Evolutionary conservation across 148 eudicot genomes (phyloP), one percentile per base, ranked within the genome.

Genomic region (Chenopodium suecicum): DNA sequence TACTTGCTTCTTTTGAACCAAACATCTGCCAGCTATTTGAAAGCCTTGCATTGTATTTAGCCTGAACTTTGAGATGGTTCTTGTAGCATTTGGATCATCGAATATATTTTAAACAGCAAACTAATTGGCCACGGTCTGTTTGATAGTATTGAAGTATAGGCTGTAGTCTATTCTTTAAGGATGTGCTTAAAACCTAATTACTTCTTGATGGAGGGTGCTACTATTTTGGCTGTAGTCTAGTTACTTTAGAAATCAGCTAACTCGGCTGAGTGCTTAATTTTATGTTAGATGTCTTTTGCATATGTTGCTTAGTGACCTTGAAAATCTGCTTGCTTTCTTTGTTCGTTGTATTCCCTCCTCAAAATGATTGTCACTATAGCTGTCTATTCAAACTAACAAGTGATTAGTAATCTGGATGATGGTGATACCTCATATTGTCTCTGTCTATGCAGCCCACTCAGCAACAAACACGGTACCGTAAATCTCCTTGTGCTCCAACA

Each of bases 401-500:
- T 72, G 3, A 9, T 22, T 1, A 46, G 4, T 9, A 46, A 72
- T 72, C 2, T 72, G 25, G 13, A 46, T 46, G 56, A 20, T 4
- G 29, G 54, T 72, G 10, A 17, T 72, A 66, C 66, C 52, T 70
- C 63, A 34, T 67, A 3, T 4, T 8, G 79, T 31, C 27, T 81
- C 20, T 37, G 23, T 75, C 16, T 73, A 70, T 77, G 27, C 85
- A 87, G 89, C 89, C 89, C 47, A 87, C 89, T 85, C 88, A 83
- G 29, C 98, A 95, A 82, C 98, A 93, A 90, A 95, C 98, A n/a
- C 84, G 98, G 31, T 93, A 93, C 87, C 83, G 98, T 80, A 95
- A 93, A 86, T 93, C 97, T 67, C 96, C 86, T 60, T 95, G 80
- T 87, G 98, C 96, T 66, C 98, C 98, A 80, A 82, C 97, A 32